Conservation (phyloP, 768 basidiomycete species). For the Crassisporium funariophilum region DNA sequence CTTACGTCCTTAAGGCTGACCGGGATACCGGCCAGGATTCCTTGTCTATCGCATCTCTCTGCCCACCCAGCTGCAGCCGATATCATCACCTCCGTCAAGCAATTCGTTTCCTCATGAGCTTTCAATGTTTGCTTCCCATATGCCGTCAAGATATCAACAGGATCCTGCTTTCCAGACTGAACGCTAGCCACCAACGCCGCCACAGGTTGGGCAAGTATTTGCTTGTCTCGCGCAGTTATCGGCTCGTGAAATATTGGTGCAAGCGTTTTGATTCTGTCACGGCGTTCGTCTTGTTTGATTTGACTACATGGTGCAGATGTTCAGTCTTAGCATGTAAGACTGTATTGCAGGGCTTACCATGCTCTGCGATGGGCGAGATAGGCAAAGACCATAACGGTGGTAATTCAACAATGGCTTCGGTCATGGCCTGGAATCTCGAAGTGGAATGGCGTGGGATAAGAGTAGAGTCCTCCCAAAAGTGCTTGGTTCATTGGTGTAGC, state of each 20-base stretch:
- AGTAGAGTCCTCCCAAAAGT: no score
- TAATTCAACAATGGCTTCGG: neutral
- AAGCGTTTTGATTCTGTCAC: constrained; percentile 25
- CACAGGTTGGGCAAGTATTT: constrained; percentile 33
- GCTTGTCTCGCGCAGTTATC: constrained; percentile 27
- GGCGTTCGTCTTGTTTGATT: constrained; percentile 39
- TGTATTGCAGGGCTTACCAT: constrained; percentile 17
- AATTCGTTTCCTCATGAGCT: constrained; percentile 57
- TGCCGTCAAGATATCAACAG: constrained; percentile 39
- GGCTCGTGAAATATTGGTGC: constrained; percentile 32
- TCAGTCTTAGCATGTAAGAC: neutral
- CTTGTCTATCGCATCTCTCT: constrained; percentile 33
- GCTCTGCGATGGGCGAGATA: constrained; percentile 26
- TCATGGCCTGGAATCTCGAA: no score
- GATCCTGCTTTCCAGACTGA: constrained; percentile 29
- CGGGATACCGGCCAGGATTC: constrained; percentile 60
- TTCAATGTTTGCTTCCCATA: constrained; percentile 52
- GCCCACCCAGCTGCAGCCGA: constrained; percentile 37
- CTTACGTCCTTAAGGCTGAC: constrained; percentile 58
- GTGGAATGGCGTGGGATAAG: no score
- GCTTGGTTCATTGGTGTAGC: no score
- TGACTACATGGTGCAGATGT: constrained; percentile 19
- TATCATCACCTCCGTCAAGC: constrained; percentile 62
- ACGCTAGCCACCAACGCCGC: constrained; percentile 31
- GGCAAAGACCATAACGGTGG: constrained; percentile 19